These are phyloP conservation scores for Prunus salicina DNA, from an alignment of 306 rosid genomes.

Conservation along the genomic window DNA sequence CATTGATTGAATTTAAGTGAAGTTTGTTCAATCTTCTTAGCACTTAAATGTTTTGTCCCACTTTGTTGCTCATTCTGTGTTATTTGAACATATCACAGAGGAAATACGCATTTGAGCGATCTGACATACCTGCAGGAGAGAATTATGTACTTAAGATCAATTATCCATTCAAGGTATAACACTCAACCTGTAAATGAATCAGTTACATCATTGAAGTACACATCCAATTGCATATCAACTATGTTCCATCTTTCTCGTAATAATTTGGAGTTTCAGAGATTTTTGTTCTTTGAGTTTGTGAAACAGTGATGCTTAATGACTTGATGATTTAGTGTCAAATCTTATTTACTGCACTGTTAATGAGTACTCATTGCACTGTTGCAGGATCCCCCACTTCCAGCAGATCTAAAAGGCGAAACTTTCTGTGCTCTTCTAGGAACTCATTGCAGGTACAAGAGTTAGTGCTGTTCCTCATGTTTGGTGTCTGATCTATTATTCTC, in stretches of 20 bases:
- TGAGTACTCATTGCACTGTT: conserved; percentile 16
- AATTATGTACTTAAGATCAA: conserved; percentile 79
- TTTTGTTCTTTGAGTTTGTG: conserved; percentile 10
- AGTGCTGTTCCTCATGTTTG: conserved; percentile 7
- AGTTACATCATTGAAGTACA: conserved; percentile 14
- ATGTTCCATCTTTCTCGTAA: background rate
- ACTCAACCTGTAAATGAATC: conserved; percentile 17
- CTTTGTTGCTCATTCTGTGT: conserved; percentile 17
- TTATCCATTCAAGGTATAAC: conserved; percentile 82
- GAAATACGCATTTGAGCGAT: conserved; percentile 83
- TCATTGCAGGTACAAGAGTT: conserved; percentile 58
- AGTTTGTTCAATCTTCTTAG: conserved; percentile 1
- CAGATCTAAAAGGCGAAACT: conserved; percentile 71
- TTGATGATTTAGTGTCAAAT: background rate
- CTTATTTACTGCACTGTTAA: background rate
- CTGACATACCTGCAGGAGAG: conserved; percentile 81
- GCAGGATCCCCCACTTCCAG: conserved; percentile 77
- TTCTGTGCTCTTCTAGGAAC: conserved; percentile 77
- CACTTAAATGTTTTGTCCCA: conserved; percentile 11
- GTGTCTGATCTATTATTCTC: conserved; percentile 19
- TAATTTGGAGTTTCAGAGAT: background rate
- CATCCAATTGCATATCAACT: conserved; percentile 5
- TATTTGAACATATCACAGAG: conserved; percentile 49
- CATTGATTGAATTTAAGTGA: conserved; percentile 8
- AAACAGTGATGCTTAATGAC: background rate